Conservation (phyloP, 805 yeast genomes). For the Starmerella khaoyaiensis region DNA sequence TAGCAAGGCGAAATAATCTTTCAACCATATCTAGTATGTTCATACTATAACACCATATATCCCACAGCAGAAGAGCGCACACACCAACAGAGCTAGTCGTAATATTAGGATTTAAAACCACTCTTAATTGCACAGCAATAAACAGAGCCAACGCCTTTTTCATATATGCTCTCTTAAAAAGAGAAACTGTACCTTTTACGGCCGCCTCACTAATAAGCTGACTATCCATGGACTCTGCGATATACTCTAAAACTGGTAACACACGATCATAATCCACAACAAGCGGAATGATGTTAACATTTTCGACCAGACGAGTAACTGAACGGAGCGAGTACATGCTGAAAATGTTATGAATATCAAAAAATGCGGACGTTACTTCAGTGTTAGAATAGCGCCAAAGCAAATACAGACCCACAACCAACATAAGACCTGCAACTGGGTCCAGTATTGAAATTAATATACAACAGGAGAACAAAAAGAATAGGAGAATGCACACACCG, state of each 20-base stretch:
- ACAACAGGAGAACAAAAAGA: slow-evolving; percentile 45
- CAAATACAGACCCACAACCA: slow-evolving; percentile 35
- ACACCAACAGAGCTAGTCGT: slow-evolving; percentile 1
- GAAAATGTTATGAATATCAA: slow-evolving; percentile 69
- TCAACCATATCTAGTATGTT: neutral
- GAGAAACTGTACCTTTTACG: neutral
- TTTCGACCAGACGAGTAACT: slow-evolving; percentile 1
- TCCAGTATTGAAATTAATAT: no score
- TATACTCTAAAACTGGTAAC: neutral
- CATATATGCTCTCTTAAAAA: neutral
- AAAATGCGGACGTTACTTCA: slow-evolving; percentile 35
- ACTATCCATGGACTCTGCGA: slow-evolving; percentile 2
- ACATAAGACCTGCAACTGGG: slow-evolving; percentile 66
- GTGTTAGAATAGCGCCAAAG: neutral
- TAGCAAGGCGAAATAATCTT: slow-evolving; percentile 77
- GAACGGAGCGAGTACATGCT: slow-evolving; percentile 32
- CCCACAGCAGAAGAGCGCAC: slow-evolving; percentile 1
- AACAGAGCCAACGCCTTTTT: neutral
- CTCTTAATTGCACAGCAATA: neutral
- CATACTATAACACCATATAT: neutral
- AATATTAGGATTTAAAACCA: neutral
- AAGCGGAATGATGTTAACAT: slow-evolving; percentile 3
- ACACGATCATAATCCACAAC: slow-evolving; percentile 3
- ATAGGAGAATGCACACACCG: slow-evolving; percentile 78
- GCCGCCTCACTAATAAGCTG: neutral